A percentile compares a stretch with the other conserved stretches of the same genome.
These are phyloP conservation scores for Xylaria sp. DNA, from an alignment of 2,329 filamentous ascomycete species.

Conservation along the genomic window DNA sequence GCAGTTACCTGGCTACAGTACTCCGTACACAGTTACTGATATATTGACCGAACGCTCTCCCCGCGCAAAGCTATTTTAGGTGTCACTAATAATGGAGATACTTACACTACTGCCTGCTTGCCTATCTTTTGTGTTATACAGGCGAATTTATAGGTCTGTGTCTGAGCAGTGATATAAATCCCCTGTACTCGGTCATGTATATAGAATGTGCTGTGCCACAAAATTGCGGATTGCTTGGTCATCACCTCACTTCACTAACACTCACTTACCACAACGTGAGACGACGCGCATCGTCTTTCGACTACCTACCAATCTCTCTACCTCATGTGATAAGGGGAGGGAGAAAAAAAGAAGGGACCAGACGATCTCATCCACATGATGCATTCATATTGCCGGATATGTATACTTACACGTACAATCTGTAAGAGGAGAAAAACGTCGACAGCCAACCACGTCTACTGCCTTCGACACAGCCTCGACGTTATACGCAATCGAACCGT, in stretches of 20 bases:
- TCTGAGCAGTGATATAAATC: not conserved
- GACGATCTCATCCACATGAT: not conserved
- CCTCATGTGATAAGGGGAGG: constrained; percentile 11
- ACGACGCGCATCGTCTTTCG: no score
- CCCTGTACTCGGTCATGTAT: not conserved
- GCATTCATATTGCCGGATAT: not conserved
- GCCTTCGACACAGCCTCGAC: constrained; percentile 31
- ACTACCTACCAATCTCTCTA: not conserved
- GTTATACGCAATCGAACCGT: constrained; percentile 31
- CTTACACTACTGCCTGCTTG: no score
- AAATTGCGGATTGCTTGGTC: not conserved
- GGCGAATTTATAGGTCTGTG: no score
- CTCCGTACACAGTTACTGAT: not conserved
- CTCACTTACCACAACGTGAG: not conserved
- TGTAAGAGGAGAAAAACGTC: not conserved
- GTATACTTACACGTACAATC: not conserved
- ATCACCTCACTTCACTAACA: not conserved
- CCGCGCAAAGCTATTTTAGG: no score
- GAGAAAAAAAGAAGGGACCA: not conserved
- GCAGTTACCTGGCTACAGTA: no score
- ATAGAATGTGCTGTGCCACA: constrained; percentile 11
- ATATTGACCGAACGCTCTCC: no score
- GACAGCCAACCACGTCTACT: not conserved
- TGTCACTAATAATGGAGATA: no score
- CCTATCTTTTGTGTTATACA: no score